Percentiles rank a stretch among this genome's conserved stretches.
Evolutionary conservation across 2,329 filamentous ascomycete species (phyloP).

Genomic region (Arthrobotrys megalospora): DNA sequence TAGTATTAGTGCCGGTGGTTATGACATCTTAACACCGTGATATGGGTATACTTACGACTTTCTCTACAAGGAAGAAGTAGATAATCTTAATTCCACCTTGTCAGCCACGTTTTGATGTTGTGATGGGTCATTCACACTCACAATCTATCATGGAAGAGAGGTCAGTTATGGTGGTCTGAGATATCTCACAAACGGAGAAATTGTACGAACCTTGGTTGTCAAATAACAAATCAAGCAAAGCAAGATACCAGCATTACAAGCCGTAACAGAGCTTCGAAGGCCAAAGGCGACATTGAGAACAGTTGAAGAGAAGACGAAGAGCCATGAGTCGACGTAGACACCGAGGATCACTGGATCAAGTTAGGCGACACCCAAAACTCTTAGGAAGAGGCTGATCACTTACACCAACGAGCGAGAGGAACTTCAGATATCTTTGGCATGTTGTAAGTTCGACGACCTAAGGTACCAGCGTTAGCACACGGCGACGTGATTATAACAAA

Average conservation of each 20-base stretch:
- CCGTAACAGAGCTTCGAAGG: conserved; percentile 70
- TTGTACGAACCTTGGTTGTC: conserved; percentile 73
- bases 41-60: conserved; percentile 70
- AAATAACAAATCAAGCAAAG: conserved; percentile 76
- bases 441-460: conserved; percentile 54
- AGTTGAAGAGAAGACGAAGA: conserved; percentile 74
- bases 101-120: conserved; percentile 27
- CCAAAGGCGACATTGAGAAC: conserved; percentile 74
- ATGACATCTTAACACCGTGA: not conserved
- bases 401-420: conserved; percentile 58
- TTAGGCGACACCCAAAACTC: not conserved
- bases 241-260: conserved; percentile 75
- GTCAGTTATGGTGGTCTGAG: conserved; percentile 4
- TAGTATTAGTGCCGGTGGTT: not conserved
- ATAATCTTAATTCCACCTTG: conserved; percentile 69
- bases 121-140: conserved; percentile 61
- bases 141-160: conserved; percentile 64
- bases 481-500: not conserved
- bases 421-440: conserved; percentile 52
- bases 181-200: conserved; percentile 12
- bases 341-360: conserved; percentile 72
- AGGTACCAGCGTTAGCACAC: not conserved
- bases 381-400: not conserved
- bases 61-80: conserved; percentile 78
- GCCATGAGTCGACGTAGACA: conserved; percentile 75